Evolutionary conservation across 208 protist species (phyloP).

Genomic region (Entamoeba moshkovskii): DNA sequence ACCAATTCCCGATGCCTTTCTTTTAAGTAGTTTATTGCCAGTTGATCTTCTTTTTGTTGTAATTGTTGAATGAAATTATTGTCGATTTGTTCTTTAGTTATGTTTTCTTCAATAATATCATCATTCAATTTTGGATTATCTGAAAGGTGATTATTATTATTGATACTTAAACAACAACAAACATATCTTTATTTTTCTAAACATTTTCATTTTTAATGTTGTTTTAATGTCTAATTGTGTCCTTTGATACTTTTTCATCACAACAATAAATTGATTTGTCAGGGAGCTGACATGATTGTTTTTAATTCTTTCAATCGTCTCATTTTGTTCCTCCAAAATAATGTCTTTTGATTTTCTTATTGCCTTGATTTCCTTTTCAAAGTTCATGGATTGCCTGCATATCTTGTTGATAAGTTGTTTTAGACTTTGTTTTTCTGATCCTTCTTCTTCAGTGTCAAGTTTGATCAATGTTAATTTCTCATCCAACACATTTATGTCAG

Average conservation of each 20-base stretch:
- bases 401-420: neutral
- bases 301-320: neutral
- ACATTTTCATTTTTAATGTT: neutral
- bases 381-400: neutral
- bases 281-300: neutral
- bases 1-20: neutral
- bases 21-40: neutral
- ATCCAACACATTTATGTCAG: neutral
- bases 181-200: neutral
- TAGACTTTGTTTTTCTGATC: neutral
- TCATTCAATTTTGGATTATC: neutral
- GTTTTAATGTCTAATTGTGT: neutral
- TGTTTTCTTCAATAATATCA: neutral
- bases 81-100: neutral
- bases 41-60: neutral
- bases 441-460: neutral
- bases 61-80: neutral
- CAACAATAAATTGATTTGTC: neutral
- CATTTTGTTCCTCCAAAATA: neutral
- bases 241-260: neutral
- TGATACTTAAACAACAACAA: neutral
- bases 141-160: neutral
- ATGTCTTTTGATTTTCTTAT: neutral
- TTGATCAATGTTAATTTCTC: neutral
- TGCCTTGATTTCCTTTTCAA: neutral